Evolutionary conservation across 2,329 filamentous ascomycete species (phyloP).

Genomic region (Aspergillus ibericus): DNA sequence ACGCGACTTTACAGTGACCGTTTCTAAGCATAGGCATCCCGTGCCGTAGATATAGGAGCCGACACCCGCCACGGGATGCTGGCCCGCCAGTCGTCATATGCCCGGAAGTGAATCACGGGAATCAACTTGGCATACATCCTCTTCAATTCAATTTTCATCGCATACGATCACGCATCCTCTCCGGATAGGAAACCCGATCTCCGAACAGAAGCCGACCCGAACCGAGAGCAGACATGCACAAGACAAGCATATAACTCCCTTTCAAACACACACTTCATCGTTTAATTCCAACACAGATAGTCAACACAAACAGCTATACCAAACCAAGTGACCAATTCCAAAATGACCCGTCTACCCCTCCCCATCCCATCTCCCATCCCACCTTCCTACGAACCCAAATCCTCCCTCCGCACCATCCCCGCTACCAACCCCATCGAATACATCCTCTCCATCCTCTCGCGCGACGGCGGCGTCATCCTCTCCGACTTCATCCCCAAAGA

Average conservation of each 20-base stretch:
- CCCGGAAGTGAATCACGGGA: no score
- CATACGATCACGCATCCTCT: not conserved
- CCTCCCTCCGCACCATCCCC: slow-evolving; percentile 24
- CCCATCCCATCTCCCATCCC: slow-evolving; percentile 10
- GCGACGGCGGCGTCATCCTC: slow-evolving; percentile 36
- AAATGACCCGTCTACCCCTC: slow-evolving; percentile 10
- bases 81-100: not conserved
- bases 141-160: not conserved
- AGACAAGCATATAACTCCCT: not conserved
- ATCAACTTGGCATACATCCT: not conserved
- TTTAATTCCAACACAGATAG: not conserved
- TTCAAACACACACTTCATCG: not conserved
- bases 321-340: not conserved
- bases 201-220: not conserved
- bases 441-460: slow-evolving; percentile 32
- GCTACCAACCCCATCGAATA: slow-evolving; percentile 27
- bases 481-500: slow-evolving; percentile 25
- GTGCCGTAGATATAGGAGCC: no score
- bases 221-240: not conserved
- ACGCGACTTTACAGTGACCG: no score
- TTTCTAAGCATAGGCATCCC: no score
- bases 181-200: not conserved
- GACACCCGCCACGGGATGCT: no score
- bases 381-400: slow-evolving; percentile 8
- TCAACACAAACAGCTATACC: not conserved